A percentile compares a stretch with the other conserved stretches of the same genome.
These are phyloP conservation scores for Cicer cuneatum DNA, from an alignment of 306 rosid genomes.

Conservation along the genomic window DNA sequence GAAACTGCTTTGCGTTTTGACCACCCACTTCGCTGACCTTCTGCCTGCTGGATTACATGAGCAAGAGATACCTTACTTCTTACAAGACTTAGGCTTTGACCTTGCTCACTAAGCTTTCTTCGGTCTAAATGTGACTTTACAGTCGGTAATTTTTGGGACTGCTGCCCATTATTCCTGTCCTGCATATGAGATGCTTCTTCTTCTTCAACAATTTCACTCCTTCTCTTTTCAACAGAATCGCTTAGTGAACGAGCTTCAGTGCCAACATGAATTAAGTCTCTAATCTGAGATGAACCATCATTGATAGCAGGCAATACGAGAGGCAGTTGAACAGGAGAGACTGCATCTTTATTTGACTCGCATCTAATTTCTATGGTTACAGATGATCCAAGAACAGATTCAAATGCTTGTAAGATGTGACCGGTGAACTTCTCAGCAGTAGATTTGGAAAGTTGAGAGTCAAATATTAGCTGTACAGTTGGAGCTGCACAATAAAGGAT, in stretches of 20 bases:
- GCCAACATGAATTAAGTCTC: constrained; percentile 54
- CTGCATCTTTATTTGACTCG: constrained; percentile 60
- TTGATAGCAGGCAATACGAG: constrained; percentile 56
- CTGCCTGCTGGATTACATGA: constrained; percentile 97
- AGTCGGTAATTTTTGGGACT: constrained; percentile 54
- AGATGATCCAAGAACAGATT: constrained; percentile 76
- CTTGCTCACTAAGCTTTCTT: constrained; percentile 62
- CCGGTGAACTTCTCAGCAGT: constrained; percentile 82
- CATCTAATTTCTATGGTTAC: constrained; percentile 86
- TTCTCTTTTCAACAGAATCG: constrained; percentile 55
- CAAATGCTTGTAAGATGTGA: constrained; percentile 82
- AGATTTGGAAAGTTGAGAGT: constrained; percentile 77
- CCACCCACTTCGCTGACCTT: constrained; percentile 84
- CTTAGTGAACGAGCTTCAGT: constrained; percentile 50
- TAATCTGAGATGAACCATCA: constrained; percentile 58
- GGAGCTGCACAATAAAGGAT: constrained; percentile 71
- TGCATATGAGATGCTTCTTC: constrained; percentile 65
- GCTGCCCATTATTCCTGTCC: constrained; percentile 52
- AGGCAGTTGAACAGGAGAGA: constrained; percentile 55
- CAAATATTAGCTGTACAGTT: constrained; percentile 80
- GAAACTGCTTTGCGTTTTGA: constrained; percentile 93
- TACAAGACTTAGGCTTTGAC: constrained; percentile 81
- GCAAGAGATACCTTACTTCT: constrained; percentile 97
- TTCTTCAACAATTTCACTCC: constrained; percentile 81
- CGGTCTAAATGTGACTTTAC: constrained; percentile 52